Base-by-base conservation (phyloP, 2,329 filamentous ascomycete genomes). In the Elsinoe necatrix region DNA sequence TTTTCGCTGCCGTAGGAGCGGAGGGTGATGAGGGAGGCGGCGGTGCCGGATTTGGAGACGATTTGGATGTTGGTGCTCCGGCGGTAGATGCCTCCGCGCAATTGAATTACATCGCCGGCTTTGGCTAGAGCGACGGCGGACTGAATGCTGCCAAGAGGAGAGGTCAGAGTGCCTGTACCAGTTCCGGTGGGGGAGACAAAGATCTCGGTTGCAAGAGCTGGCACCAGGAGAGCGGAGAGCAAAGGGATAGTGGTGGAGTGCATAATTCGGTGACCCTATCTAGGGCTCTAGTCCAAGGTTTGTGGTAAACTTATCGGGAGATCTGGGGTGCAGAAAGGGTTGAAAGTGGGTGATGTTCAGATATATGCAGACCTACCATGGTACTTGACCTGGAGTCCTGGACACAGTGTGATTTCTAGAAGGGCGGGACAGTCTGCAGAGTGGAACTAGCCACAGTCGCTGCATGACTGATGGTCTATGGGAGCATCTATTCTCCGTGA, bases 41-140 rank as follows among this genome's bases (percentile, higher is more conserved):
- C 60, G 0, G 70, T 74, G 23, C 76, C 75, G 31, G 69, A 72
- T 56, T 73, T 73, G 31, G 25, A 25, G 42, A 66, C 72, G 63
- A 78, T 69, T 61, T 77, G 73, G 45, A 78, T 75, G 63, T 78
- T 78, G 34, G 69, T 71, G 0, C 72, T 72, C 0, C 71, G 73
- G 39, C 68, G 65, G 65, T 78, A 78, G 2, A 72, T 76, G 14
- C 74, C 73, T 6, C 65, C 72, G 6, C 72, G 72, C 2, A 77
- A 66, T 43, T 72, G 71, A 35, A 77, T 75, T 5, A 67, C 73
- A 57, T 77, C 75, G 4, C 76, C 76, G 25, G 76, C 72, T 6
- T 66, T 69, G 12, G 75, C 76, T 21, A 67, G 70, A 60, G 77
- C 63, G 3, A 78, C 71, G 0, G 75, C 76, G 2, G 67, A 65